Evolutionary conservation across 306 rosid genomes (phyloP).

Genomic region (Hippophae tibetana): DNA sequence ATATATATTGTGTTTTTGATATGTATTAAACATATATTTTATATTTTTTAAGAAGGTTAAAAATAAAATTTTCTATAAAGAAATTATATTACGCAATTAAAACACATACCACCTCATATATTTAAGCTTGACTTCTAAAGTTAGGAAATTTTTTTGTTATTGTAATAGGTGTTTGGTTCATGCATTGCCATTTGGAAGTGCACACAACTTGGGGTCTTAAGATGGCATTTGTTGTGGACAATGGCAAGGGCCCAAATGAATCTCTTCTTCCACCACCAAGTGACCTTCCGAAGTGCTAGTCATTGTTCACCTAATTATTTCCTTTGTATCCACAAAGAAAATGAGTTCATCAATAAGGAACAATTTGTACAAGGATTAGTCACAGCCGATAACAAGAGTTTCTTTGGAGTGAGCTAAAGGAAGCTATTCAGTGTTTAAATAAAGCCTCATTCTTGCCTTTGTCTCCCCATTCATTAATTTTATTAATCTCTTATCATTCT

Average conservation of each 20-base stretch:
- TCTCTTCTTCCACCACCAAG: constrained; percentile 65
- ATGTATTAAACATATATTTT: no score
- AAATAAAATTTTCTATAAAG: no score
- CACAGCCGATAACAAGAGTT: neutral
- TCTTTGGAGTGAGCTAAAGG: constrained; percentile 5
- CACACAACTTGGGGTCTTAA: constrained; percentile 90
- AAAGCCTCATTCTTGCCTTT: neutral
- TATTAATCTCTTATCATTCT: no score
- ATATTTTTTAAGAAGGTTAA: no score
- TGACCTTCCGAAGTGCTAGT: constrained; percentile 65
- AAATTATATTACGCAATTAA: no score
- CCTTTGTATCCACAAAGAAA: neutral
- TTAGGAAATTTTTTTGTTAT: neutral
- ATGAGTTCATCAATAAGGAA: neutral
- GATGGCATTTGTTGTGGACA: constrained; percentile 84
- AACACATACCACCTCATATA: no score
- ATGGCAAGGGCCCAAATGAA: constrained; percentile 66
- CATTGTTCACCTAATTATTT: neutral
- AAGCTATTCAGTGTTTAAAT: constrained; percentile 7
- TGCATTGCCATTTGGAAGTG: constrained; percentile 75
- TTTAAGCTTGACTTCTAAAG: no score
- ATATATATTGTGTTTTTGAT: no score
- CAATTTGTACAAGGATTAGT: neutral
- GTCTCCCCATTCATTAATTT: no score
- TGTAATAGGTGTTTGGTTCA: constrained; percentile 34